Evolutionary conservation across 345 rosid genomes (phyloP).

Genomic region (Populus simonii): DNA sequence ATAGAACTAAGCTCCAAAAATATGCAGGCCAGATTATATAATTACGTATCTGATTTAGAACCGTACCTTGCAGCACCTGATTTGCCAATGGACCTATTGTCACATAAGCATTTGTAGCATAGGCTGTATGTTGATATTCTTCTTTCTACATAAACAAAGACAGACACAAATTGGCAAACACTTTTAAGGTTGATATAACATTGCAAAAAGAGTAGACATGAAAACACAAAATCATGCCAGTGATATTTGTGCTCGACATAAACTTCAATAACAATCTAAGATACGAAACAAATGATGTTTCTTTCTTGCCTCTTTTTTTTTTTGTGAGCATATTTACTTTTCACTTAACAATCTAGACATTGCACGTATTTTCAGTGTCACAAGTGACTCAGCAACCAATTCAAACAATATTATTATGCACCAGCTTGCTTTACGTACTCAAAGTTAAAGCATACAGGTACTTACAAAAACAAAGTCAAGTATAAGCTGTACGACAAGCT

Average conservation of each 20-base stretch:
- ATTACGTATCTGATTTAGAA: background rate
- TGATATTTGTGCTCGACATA: too few relatives aligned
- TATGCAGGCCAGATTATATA: background rate
- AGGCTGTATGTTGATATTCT: conserved; percentile 94
- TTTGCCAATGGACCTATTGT: conserved; percentile 74
- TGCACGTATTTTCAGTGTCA: too few relatives aligned
- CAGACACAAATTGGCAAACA: too few relatives aligned
- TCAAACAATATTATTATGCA: background rate
- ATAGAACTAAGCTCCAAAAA: background rate
- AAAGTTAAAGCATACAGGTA: conserved; percentile 6
- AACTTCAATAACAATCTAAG: too few relatives aligned
- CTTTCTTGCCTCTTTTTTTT: too few relatives aligned
- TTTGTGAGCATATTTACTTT: too few relatives aligned
- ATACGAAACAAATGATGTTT: too few relatives aligned
- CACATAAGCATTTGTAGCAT: conserved; percentile 90
- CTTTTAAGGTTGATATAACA: too few relatives aligned
- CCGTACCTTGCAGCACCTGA: conserved; percentile 69
- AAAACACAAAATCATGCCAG: too few relatives aligned
- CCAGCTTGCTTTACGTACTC: background rate
- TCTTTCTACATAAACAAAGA: conserved; percentile 54
- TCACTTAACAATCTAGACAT: too few relatives aligned
- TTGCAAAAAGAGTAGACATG: too few relatives aligned
- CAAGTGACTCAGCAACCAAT: background rate
- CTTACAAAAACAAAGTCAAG: conserved; percentile 72
- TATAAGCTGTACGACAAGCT: conserved; percentile 65